phyloP scores from a whole-genome alignment of 257 asterid genomes.

The Paraleonurus japonicus region DNA sequence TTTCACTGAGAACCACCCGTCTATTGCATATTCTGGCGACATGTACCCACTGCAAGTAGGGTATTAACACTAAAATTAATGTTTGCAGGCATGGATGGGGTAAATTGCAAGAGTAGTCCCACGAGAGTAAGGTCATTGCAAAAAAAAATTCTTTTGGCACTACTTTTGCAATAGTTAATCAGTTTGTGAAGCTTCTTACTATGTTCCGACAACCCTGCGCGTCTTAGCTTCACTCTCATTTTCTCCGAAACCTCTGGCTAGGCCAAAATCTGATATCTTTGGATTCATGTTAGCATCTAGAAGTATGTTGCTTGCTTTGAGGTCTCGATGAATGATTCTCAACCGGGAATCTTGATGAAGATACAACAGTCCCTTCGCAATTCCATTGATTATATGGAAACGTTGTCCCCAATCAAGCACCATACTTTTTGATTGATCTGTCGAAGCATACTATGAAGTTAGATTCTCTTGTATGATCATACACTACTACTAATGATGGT shows the following conservation, averaged over 20 bases:
- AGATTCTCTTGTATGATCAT: not conserved
- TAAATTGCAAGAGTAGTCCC: no score
- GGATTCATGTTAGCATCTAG: not conserved
- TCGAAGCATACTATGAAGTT: not conserved
- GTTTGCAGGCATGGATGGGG: not conserved
- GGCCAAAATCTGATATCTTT: conserved; percentile 1
- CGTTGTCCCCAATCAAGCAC: not conserved
- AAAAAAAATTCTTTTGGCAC: no score
- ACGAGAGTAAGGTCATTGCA: no score
- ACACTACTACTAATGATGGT: no score
- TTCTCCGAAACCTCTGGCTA: not conserved
- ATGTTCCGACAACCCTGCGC: conserved; percentile 2
- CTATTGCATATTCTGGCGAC: not conserved
- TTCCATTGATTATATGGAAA: not conserved
- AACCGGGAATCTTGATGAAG: conserved; percentile 5
- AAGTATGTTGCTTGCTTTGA: not conserved
- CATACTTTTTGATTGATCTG: not conserved
- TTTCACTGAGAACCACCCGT: not conserved
- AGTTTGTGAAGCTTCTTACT: not conserved
- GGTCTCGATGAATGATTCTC: conserved; percentile 2
- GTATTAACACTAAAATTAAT: not conserved
- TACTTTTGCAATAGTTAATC: not conserved
- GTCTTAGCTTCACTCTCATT: not conserved
- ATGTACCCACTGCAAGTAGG: not conserved
- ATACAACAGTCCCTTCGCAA: not conserved